Base-by-base conservation (phyloP, 768 basidiomycete genomes). In the Cyclocybe cylindracea region DNA sequence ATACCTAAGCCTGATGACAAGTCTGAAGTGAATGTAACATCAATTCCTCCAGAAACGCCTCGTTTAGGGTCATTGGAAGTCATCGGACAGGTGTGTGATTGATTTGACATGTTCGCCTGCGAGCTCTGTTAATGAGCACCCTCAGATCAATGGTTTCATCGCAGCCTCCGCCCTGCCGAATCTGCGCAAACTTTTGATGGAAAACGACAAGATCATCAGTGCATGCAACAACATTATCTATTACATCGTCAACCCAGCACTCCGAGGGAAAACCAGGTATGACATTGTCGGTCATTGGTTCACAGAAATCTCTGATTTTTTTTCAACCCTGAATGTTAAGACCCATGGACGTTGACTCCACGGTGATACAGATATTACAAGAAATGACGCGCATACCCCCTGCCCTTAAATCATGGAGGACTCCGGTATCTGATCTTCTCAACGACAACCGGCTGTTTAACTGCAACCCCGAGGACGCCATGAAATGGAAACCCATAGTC, bases 401-500 rank as follows among this genome's bases (percentile, higher is more conserved):
- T 4, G 83, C 91, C 3, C 68, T 88, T 53, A 97, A 93, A 63
- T 81, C 89, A 6, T 99, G 97, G 97, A 79, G 86, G 46, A 72
- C 81, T 0, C 84, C 86, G 8, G 85, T 98, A 10, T 68, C 77
- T 1, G 97, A 99, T 38, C 79, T 90, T 1, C 76, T 98, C 53
- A 86, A 84, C 60, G 97, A 99, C 66, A 84, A 80, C 57, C 81
- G 92, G 41, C 80, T 98, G 58, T 99, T 99, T 76, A 90, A 86
- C 61, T 86, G 83, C 44, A 76, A 75, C 47, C 73, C 85, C 6
- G 70, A 73, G 6, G 77, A 78, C 14, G 82, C 83, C 6, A 62
- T 66, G 14, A 75, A 76, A 50, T 99, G 96, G 94, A 81, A 80
- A 62, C 78, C 84, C 0, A 81, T 98, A 41, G 73, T 98, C 46